Evolutionary conservation across 768 basidiomycete genomes (phyloP), one percentile per base, ranked within the genome.

Genomic region (Gyrodon lividus): DNA sequence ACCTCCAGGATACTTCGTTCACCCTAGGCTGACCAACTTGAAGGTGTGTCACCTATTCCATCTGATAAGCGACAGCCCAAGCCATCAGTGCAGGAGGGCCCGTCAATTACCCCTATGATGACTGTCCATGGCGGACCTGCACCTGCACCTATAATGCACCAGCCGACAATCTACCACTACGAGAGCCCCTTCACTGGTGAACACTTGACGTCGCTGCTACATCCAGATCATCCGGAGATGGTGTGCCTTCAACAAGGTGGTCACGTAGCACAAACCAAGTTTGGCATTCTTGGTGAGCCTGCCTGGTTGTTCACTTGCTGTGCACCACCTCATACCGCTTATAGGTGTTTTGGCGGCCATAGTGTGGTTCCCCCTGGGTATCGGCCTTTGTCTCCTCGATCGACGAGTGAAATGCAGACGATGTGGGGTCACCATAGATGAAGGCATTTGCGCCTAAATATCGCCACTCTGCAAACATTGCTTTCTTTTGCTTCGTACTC

Each of bases 171-270:
- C 5, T 87, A 85, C 64, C 79, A 86, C 69, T 91, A 90, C 65
- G 67, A 78, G 48, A 81, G 87, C 65, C 84, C 86, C 2, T 22
- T 39, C 1, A 88, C 84, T 0, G 77, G 80, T 6, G 76, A 86
- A 41, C 72, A 74, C 17, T 54, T 87, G 24, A 73, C 80, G 2
- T 86, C 90, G 0, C 66, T 84, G 3, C 72, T 89, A 2, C 86
- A 90, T 0, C 91, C 91, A 1, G 74, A 80, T 52, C 86, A 92
- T 62, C 91, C 89, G 0, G 82, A 89, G 69, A 92, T 92, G 90
- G 59, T 87, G 24, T 93, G 91, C 60, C 68, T 92, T n/a, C 91
- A 92, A 64, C 65, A 78, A 6, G 90, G 90, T 10, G 70, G 68
- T n/a, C 91, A 93, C 64, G 62, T 83, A 12, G 71, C 77, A 4